phyloP scores from a whole-genome alignment of 2,329 filamentous ascomycete species.

The Epichloe uncinata region DNA sequence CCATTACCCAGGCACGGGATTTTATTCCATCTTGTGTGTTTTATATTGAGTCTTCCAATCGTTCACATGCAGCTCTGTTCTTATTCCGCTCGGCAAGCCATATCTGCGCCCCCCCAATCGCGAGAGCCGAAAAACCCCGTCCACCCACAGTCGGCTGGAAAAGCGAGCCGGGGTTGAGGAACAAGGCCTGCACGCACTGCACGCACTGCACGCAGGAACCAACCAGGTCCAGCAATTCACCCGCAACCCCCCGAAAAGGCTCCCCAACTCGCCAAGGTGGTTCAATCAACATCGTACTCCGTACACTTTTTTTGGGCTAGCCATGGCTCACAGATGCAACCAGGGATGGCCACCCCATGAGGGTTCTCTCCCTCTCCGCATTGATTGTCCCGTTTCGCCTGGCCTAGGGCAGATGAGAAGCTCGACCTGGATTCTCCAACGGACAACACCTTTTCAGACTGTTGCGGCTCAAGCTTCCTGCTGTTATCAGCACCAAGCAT shows the following conservation, averaged over 20 bases:
- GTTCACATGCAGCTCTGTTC: background rate
- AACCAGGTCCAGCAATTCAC: background rate
- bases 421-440: conserved; percentile 6
- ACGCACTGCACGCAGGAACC: background rate
- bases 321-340: conserved; percentile 1
- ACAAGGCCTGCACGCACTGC: background rate
- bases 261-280: background rate
- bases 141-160: background rate
- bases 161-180: background rate
- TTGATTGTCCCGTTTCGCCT: background rate
- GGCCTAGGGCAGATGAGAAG: conserved; percentile 6
- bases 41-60: no score
- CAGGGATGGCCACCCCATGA: conserved; percentile 1
- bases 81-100: background rate
- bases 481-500: conserved; percentile 6
- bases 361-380: background rate
- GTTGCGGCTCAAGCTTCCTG: conserved; percentile 5
- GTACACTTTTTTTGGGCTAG: background rate
- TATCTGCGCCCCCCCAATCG: background rate
- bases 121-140: background rate
- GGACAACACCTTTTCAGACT: background rate
- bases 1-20: background rate
- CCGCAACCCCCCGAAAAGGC: background rate
- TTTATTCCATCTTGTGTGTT: no score
- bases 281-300: background rate